Evolutionary conservation across 2,329 filamentous ascomycete genomes (phyloP).

Genomic region (Cladosporium velox): DNA sequence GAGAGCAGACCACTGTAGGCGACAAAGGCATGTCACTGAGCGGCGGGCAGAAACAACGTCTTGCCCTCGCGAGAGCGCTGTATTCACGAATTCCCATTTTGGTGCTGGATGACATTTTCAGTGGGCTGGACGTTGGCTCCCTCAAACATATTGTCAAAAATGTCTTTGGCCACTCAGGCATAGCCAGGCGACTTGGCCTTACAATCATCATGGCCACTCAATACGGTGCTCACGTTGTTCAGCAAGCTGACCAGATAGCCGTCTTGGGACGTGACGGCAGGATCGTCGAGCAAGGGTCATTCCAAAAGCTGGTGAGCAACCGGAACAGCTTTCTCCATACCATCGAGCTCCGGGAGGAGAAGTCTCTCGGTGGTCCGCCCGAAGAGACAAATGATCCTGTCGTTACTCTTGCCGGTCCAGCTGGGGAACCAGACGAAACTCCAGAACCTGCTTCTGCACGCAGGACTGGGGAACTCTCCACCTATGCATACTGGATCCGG

Average conservation of each 20-base stretch:
- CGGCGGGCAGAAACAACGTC: constrained; percentile 54
- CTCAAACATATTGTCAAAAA: constrained; percentile 51
- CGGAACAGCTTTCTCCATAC: neutral
- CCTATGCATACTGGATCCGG: neutral
- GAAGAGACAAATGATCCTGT: neutral
- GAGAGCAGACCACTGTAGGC: constrained; percentile 41
- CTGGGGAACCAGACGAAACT: neutral
- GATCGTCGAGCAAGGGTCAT: neutral
- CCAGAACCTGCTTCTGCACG: neutral
- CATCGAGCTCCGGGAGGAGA: neutral
- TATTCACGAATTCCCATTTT: constrained; percentile 52
- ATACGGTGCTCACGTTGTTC: constrained; percentile 27
- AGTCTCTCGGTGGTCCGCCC: neutral
- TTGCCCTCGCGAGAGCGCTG: constrained; percentile 53
- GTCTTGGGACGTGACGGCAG: neutral
- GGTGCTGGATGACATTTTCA: constrained; percentile 55
- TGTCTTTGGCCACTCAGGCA: constrained; percentile 48
- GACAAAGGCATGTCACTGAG: constrained; percentile 55
- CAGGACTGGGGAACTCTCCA: neutral
- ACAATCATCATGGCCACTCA: constrained; percentile 45
- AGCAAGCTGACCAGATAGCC: neutral
- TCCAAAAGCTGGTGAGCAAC: neutral
- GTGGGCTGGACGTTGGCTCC: constrained; percentile 52
- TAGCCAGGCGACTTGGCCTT: constrained; percentile 44
- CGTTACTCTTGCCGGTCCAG: neutral